phyloP scores from a whole-genome alignment of 2,329 filamentous ascomycete species.

The Colletotrichum cordylinicola region DNA sequence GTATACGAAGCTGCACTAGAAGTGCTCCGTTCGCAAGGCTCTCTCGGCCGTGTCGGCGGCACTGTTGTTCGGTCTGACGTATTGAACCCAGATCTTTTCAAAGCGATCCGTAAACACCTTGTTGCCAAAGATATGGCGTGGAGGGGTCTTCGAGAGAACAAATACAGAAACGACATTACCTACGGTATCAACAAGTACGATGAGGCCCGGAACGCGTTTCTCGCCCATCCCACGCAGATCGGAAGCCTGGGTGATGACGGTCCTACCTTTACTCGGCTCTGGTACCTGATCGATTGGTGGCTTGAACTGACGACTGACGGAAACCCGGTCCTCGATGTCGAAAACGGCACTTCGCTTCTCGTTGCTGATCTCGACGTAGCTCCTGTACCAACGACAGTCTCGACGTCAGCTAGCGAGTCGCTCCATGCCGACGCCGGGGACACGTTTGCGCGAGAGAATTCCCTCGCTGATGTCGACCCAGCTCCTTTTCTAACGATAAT shows the following conservation, averaged over 20 bases:
- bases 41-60: too few relatives aligned
- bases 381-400: not conserved
- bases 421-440: not conserved
- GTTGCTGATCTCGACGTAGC: not conserved
- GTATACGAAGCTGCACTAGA: too few relatives aligned
- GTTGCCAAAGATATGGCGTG: too few relatives aligned
- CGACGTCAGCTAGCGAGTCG: not conserved
- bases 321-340: not conserved
- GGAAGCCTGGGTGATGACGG: not conserved
- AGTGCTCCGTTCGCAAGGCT: too few relatives aligned
- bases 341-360: not conserved
- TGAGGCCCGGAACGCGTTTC: not conserved
- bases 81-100: not conserved
- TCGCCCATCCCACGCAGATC: not conserved
- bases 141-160: too few relatives aligned
- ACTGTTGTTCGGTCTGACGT: too few relatives aligned
- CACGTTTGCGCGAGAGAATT: not conserved
- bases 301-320: not conserved
- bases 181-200: not conserved
- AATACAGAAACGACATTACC: too few relatives aligned
- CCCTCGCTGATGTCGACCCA: not conserved
- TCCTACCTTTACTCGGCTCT: not conserved
- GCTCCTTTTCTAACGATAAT: not conserved
- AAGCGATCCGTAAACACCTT: not conserved
- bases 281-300: not conserved